These are phyloP conservation scores for Pleurotus ostreatus DNA, from an alignment of 768 basidiomycete species.

Conservation along the genomic window DNA sequence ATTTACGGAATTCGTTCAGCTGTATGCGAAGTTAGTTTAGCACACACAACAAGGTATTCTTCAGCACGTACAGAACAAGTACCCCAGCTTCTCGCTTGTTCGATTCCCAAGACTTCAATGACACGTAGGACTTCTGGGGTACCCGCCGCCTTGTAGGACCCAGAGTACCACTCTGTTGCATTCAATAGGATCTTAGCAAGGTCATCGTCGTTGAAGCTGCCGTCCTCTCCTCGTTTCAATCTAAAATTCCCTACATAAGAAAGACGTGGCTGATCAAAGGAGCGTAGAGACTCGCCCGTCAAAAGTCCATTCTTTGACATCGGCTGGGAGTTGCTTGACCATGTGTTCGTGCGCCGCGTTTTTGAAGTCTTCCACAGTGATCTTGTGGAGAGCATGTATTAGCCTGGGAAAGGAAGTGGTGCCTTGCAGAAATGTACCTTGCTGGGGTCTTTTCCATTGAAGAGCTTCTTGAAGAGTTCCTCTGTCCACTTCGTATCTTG, in stretches of 20 bases:
- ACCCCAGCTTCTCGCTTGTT: slow-evolving; percentile 65
- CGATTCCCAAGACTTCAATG: slow-evolving; percentile 67
- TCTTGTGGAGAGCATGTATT: slow-evolving; percentile 14
- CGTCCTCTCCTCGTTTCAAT: slow-evolving; percentile 43
- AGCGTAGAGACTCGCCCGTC: slow-evolving; percentile 31
- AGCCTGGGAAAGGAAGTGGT: not conserved
- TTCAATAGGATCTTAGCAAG: slow-evolving; percentile 59
- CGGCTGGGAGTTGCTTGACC: slow-evolving; percentile 19
- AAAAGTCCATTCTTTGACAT: slow-evolving; percentile 53
- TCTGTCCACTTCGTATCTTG: slow-evolving; percentile 56
- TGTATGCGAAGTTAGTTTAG: slow-evolving; percentile 14
- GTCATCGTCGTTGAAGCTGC: slow-evolving; percentile 60
- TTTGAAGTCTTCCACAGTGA: slow-evolving; percentile 35
- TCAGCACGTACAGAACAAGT: slow-evolving; percentile 55
- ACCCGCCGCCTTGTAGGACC: slow-evolving; percentile 66
- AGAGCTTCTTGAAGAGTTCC: slow-evolving; percentile 37
- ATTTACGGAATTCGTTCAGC: slow-evolving; percentile 72
- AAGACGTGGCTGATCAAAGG: not conserved
- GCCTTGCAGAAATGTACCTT: slow-evolving; percentile 21
- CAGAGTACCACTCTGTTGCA: slow-evolving; percentile 55
- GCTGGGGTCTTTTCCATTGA: slow-evolving; percentile 35
- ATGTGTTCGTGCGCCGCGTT: slow-evolving; percentile 25
- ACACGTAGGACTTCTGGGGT: slow-evolving; percentile 62
- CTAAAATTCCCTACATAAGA: slow-evolving; percentile 21
- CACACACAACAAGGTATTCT: not conserved